Base-by-base conservation (phyloP, 2,329 filamentous ascomycete species). In the Fusarium succisae region DNA sequence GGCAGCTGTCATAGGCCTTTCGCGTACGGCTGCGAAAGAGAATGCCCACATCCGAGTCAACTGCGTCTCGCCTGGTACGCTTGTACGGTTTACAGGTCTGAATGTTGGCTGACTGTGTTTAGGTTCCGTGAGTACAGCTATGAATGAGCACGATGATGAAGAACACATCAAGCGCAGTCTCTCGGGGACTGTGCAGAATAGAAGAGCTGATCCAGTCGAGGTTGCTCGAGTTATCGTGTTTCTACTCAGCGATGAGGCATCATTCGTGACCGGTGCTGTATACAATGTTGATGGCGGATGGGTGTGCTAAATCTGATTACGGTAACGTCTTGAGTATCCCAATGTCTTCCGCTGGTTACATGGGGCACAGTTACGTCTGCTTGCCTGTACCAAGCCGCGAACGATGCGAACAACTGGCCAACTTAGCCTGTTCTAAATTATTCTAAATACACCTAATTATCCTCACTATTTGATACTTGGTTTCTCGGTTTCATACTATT, bases 231-330 rank as follows among this genome's bases (percentile, higher is more conserved):
- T 76, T 1, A 76, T 77, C 15, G 69, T 62, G 1, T 76, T 80
- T 37, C 30, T 81, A 13, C 68, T 80, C 0, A 77, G 78, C 5
- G 70, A 76, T 18, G 72, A 77, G 12, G 65, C 76, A 3, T 73
- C 68, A 1, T 79, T 78, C 44, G 72, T 79, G 2, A 80, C 74
- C 6, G 79, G 78, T 0, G 74, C 72, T 8, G 67, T 76, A 28
- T 85, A 86, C 35, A 80, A 80, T 22, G 82, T 85, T 3, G 84
- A 86, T 59, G 84, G 84, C 20, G 84, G 82, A 15, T 79, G 69
- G 74, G 61, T 77, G 3, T 79, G 72, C 7, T 78, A 20, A 18
- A 15, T 14, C 2, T 35, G 15, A 4, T 47, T 20, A 10, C 39
- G 22, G 13, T 41, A 6, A 41, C n/a, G 18, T 0, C n/a, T 20